Conservation (phyloP, 2,329 filamentous ascomycete species). For the Biscogniauxia mediterranea region DNA sequence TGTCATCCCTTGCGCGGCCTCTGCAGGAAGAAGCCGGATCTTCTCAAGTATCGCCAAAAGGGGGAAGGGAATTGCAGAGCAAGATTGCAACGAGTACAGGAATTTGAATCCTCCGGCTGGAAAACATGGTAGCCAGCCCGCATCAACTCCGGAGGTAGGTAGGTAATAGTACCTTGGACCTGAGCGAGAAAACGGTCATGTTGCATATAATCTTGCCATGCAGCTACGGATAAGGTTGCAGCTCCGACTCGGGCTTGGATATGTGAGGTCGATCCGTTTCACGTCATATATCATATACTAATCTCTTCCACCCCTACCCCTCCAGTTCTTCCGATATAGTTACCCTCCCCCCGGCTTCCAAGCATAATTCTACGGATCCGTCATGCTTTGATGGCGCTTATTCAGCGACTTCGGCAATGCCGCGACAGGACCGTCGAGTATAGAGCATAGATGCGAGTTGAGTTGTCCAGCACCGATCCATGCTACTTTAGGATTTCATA, state of each 20-base stretch:
- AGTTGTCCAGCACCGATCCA: neutral
- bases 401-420: neutral
- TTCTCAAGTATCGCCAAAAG: neutral
- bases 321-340: neutral
- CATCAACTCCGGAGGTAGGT: neutral
- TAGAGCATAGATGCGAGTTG: neutral
- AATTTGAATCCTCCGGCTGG: neutral
- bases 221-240: neutral
- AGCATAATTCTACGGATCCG: neutral
- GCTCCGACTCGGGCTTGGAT: neutral
- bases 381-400: neutral
- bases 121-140: neutral
- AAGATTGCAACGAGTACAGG: neutral
- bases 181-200: neutral
- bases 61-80: constrained; percentile 1
- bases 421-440: neutral
- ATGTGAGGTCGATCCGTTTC: neutral
- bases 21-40: neutral
- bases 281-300: neutral
- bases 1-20: neutral
- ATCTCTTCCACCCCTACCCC: neutral
- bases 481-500: neutral
- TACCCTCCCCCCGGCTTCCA: neutral
- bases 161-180: neutral
- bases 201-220: neutral